Base-by-base conservation (phyloP, 1,284 basidiomycete species). In the Cutaneotrichosporon mucoides region DNA sequence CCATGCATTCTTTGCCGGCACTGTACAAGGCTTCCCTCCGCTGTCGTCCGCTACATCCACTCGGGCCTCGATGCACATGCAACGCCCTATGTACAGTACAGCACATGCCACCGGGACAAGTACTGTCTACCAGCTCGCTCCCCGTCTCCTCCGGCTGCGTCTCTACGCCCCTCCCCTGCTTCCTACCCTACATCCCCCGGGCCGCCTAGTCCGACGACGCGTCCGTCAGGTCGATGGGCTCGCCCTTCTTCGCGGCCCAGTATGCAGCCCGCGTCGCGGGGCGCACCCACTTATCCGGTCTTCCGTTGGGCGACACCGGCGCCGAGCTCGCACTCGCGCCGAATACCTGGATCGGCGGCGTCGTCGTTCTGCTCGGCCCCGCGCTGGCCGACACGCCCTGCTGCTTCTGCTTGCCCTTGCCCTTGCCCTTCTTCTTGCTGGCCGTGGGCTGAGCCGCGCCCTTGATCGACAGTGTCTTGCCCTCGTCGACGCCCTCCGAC, bases 221-320 rank as follows among this genome's bases (percentile, higher is more conserved):
- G 33, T 16, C 12, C 24, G 41, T 16, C 13, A 35, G 13, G 33
- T 55, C 44, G 38, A 41, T 42, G 8, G 46, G 46, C 34, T 35
- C 13, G 46, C 13, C 34, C 11, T 16, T 40, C 55, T 56, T 56
- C 13, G 47, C 24, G 13, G 47, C 33, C 55, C 55, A 56, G 41
- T 48, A 56, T 34, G n/a, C 13, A 1, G 47, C 47, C 33, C 55
- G 16, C 8, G 49, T 47, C 5, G 47, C 37, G 16, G 34, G 44
- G 4, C 37, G 43, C 16, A 48, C 53, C 37, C 53, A 51, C 5
- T 16, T 15, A n/a, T 51, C 49, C 4, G 41, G 43, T 11, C 35
- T 33, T n/a, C 55, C 24, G 36, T 37, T 15, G 36, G 47, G 44
- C 36, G 53, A 56, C 24, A 15, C 36, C 12, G 53, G 53, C 10